phyloP scores from a whole-genome alignment of 768 basidiomycete species.

The Boletus coccyginus region DNA sequence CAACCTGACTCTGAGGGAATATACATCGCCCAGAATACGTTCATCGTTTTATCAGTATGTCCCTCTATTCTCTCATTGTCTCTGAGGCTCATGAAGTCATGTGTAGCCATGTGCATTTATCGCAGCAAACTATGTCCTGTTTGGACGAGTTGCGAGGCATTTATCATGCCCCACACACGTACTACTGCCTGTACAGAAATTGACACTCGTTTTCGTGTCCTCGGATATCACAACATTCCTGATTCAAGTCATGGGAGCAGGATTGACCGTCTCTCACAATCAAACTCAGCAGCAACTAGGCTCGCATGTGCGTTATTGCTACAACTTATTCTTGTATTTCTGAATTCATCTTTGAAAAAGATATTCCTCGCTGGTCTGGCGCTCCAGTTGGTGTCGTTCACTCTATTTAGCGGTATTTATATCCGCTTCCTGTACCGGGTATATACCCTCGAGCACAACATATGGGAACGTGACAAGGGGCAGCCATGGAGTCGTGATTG shows the following conservation, averaged over 20 bases:
- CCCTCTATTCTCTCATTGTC: slow-evolving; percentile 5
- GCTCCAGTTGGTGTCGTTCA: slow-evolving; percentile 54
- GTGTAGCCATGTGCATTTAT: slow-evolving; percentile 71
- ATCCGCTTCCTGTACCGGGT: slow-evolving; percentile 50
- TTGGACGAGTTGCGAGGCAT: slow-evolving; percentile 56
- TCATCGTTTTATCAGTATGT: slow-evolving; percentile 54
- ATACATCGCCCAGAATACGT: slow-evolving; percentile 56
- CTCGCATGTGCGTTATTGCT: slow-evolving; percentile 33
- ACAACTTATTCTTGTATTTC: background rate
- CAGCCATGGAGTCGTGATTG: slow-evolving; percentile 55
- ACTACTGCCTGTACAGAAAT: slow-evolving; percentile 43
- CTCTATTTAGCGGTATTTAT: slow-evolving; percentile 46
- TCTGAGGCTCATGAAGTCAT: background rate
- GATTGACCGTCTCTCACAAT: slow-evolving; percentile 1
- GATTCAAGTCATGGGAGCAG: slow-evolving; percentile 45
- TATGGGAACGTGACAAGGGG: slow-evolving; percentile 39
- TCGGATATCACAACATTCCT: slow-evolving; percentile 67
- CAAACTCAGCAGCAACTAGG: slow-evolving; percentile 26
- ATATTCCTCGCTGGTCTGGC: slow-evolving; percentile 58
- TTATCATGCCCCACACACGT: slow-evolving; percentile 48
- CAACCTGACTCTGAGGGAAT: slow-evolving; percentile 51
- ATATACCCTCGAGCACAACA: slow-evolving; percentile 28
- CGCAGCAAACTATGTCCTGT: slow-evolving; percentile 63
- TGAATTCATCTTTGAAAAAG: slow-evolving; percentile 44
- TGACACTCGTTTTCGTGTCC: slow-evolving; percentile 58